Conservation (phyloP, 1,284 basidiomycete species). For the Xerocomus nothofagi region DNA sequence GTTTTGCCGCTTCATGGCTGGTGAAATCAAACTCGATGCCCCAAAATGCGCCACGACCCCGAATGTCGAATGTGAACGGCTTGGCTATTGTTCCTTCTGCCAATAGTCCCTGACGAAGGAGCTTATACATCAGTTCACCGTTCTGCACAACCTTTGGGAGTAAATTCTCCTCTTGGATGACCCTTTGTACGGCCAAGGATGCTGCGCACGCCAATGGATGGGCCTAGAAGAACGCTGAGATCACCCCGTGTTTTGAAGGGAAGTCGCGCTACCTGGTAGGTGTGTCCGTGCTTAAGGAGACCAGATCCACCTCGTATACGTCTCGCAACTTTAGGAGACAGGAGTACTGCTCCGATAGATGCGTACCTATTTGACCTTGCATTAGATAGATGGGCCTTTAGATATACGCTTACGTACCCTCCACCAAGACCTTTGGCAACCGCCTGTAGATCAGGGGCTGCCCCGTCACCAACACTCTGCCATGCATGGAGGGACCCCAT, state of each 20-base stretch:
- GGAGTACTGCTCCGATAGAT: slow-evolving; percentile 78
- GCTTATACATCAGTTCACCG: slow-evolving; percentile 59
- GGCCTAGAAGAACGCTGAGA: slow-evolving; percentile 41
- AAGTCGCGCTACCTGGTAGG: slow-evolving; percentile 62
- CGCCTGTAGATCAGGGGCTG: slow-evolving; percentile 78
- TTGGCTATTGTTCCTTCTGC: slow-evolving; percentile 55
- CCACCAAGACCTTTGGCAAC: slow-evolving; percentile 86
- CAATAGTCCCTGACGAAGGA: slow-evolving; percentile 55
- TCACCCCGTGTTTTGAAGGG: neutral
- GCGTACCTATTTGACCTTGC: slow-evolving; percentile 55
- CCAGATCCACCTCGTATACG: slow-evolving; percentile 68
- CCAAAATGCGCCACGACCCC: slow-evolving; percentile 82
- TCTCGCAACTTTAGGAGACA: slow-evolving; percentile 69
- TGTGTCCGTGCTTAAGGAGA: slow-evolving; percentile 82
- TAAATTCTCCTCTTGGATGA: slow-evolving; percentile 67
- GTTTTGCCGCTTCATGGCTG: slow-evolving; percentile 37
- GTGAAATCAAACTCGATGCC: slow-evolving; percentile 77
- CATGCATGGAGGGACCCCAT: slow-evolving; percentile 86
- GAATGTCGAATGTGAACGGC: slow-evolving; percentile 71
- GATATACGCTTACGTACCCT: slow-evolving; percentile 49
- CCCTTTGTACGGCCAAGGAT: slow-evolving; percentile 75
- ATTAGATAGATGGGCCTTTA: slow-evolving; percentile 7
- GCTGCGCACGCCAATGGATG: slow-evolving; percentile 77
- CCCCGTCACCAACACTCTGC: slow-evolving; percentile 78
- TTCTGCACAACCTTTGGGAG: slow-evolving; percentile 63